Base-by-base conservation (phyloP, 257 asterid genomes). In the Misopates orontium region DNA sequence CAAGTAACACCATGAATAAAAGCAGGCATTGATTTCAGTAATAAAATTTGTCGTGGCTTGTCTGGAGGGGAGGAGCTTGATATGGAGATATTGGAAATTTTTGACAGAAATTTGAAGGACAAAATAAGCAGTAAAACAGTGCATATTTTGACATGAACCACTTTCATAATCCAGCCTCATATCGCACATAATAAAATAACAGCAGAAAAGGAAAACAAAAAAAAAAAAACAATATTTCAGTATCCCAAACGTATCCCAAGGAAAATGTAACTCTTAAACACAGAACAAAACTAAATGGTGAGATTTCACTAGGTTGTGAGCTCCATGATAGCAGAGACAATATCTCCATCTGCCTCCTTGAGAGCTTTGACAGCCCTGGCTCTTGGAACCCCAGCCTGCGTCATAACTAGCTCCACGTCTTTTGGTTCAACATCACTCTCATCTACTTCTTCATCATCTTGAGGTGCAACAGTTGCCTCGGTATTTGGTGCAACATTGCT, bases 261-360 rank as follows among this genome's bases (percentile, higher is more conserved):
- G 21, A 22, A 58, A 47, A 72, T 19, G 48, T 36, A 21, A 50
- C 42, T 8, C n/a, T 16, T 13, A 14, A 42, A 57, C 45, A 40
- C 28, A 20, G 7, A 23, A 40, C 24, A 59, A 24, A 63, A 15
- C 18, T 40, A 49, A 58, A 39, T 25, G 36, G 49, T 28, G 48
- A 36, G 56, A 42, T 17, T 52, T 41, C 5, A 13, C 84, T 83
- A 80, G 71, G 62, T 80, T 58, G 86, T 80, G 40, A 83, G 81
- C 68, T 83, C 89, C 84, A 83, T 78, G 32, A 83, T 83, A 8
- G 89, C 86, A 67, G 86, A 78, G 56, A 80, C 86, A 22, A 83
- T 80, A 75, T 83, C 89, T 15, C 89, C 89, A 23, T 69, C 79
- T 1, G 83, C 75, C 22, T 78, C 83, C 78, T 74, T 80, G 72